Base-by-base conservation (phyloP, 164 flowering plant genomes). In the Magnolia changhungtana region DNA sequence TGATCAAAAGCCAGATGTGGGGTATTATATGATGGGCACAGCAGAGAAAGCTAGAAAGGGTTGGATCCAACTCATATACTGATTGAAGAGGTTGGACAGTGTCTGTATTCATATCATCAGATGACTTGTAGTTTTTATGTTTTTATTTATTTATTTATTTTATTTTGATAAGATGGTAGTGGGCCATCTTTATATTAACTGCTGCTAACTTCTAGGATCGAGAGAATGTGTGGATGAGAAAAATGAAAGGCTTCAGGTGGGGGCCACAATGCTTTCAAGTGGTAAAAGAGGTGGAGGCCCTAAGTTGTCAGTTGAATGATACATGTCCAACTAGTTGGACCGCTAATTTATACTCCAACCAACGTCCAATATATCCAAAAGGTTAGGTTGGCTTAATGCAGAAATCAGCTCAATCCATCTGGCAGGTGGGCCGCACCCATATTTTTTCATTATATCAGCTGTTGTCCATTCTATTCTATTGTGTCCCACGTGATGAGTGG, bases 181-280 rank as follows among this genome's bases (percentile, higher is more conserved):
- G 70, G 70, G 18, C 70, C 70, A 16, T 8, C 13, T 14, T 8
- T 0, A 8, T 21, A 64, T 64, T 64, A 64, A 64, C 23, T 64
- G 23, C 70, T 67, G 31, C 49, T 67, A 11, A 13, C 70, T 0
- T 64, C 67, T 8, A 5, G 9, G 67, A 16, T 16, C 23, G 24
- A 64, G 67, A 18, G 67, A 18, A 64, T 64, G 67, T 64, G 67
- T 64, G 67, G 23, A 19, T 20, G 67, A 64, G 67, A n/a, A n/a
- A 64, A 21, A 19, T 64, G 23, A 19, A n/a, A 64, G 23, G 67
- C 67, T n/a, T 63, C 21, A 6, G 67, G 21, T 64, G 21, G n/a
- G 23, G 63, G 19, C 63, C 63, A 19, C 19, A 3, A 37, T 37
- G 45, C 45, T 37, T 37, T 37, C 0, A 37, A 37, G 4, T 37